Base-by-base conservation (phyloP, 2,329 filamentous ascomycete species). In the Colletotrichum liriopes region DNA sequence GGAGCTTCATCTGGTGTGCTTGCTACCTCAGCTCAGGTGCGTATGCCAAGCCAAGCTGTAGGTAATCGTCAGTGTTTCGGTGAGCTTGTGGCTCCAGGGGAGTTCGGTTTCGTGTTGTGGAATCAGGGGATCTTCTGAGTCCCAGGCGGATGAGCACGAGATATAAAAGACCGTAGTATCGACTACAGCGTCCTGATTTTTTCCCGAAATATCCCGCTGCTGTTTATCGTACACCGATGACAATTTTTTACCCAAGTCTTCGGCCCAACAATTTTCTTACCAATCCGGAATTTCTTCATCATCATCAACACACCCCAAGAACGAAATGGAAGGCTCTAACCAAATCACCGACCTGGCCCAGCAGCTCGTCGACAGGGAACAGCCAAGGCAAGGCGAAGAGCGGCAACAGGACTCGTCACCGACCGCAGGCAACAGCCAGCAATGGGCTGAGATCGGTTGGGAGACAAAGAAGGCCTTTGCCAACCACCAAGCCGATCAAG, bases 271-370 rank as follows among this genome's bases (percentile, higher is more conserved):
- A 29, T 35, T 0, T 14, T 41, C 8, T 20, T 49, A 39, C 2
- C 4, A 26, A 20, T 18, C 12, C 14, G 18, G 9, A 2, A 43
- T 43, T 18, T 18, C 14, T 23, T 23, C 7, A 37, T 37, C 35
- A 8, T 37, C 32, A 41, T 16, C 14, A 20, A 26, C 26, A 26
- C 5, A 9, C 32, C 12, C 20, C 18, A 41, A 39, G 9, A 18
- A 6, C 11, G 39, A 58, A 26, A 79, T 80, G 78, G 32, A 32
- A 51, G 74, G 77, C 65, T 78, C 78, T 61, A 64, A 74, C 74
- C 75, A 76, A 70, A 55, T 78, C 55, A 71, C 72, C 47, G 65
- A 72, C 43, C 39, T 74, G 61, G 77, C 75, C 52, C 59, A 76
- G 71, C 70, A 75, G 65, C 76, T 77, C 62, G 54, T 74, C 67